Base-by-base conservation (phyloP, 495 filamentous ascomycete genomes). In the Choiromyces venosus region DNA sequence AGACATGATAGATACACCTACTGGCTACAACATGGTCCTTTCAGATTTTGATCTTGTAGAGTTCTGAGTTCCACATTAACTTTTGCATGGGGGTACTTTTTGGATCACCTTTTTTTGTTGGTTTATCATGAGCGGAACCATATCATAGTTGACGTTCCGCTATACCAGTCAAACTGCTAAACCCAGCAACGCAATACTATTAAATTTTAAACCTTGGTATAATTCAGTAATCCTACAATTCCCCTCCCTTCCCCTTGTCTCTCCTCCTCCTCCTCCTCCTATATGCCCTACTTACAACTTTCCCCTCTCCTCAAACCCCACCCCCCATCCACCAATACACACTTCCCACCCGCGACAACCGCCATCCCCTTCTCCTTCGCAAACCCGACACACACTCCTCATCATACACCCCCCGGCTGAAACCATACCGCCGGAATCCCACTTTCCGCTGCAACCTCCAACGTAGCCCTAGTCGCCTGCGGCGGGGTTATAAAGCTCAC, bases 401-500 rank as follows among this genome's bases (percentile, higher is more conserved):
- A 81, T 97, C 88, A 77, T 91, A 97, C 12, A 88, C 93, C 1
- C 1, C 94, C 94, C 0, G 95, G 95, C 83, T 99, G 95, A 72
- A 99, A 82, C 91, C 93, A 99, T 19, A 97, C 92, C 19, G 91
- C 88, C 4, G 87, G 86, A 10, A 97, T 86, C 0, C 94, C 93
- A 7, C 91, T 86, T 36, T 88, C 86, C 81, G 91, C 91, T 1
- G 94, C 95, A 82, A 96, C 90, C 78, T 89, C 83, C 35, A 99
- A 86, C 16, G 95, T 82, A 71, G 86, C 81, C 35, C 86, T 83
- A 4, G 92, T 94, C 36, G 91, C 88, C n/a, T 85, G 81, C 0
- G 92, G 93, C 4, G 92, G 93, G 35, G 95, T 99, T 82, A 97
- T 93, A 76, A 99, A 88, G 40, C 90, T 93, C 1, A 92, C 82